Percentiles rank a stretch among this genome's conserved stretches.
These are phyloP conservation scores for Solanum medicagineum DNA, from an alignment of 257 asterid species.

Conservation along the genomic window DNA sequence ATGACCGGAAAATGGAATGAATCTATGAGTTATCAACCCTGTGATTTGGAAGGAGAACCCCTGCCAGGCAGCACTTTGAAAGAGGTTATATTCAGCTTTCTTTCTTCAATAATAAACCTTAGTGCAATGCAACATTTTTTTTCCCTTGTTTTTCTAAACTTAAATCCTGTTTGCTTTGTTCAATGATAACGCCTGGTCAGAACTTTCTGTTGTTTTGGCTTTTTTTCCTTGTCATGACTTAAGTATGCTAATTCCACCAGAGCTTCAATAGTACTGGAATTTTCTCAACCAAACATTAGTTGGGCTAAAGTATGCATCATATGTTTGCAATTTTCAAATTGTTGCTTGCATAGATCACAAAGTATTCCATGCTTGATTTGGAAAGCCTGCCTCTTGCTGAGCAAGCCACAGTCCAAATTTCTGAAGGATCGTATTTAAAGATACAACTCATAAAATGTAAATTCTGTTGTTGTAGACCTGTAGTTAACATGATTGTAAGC, in stretches of 20 bases:
- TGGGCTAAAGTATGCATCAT: background rate
- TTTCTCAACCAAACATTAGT: background rate
- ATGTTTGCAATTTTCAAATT: background rate
- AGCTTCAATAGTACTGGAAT: background rate
- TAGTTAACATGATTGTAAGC: background rate
- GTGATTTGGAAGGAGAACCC: slow-evolving; percentile 97
- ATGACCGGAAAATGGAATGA: slow-evolving; percentile 98
- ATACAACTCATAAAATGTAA: background rate
- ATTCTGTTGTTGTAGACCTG: background rate
- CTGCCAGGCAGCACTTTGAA: slow-evolving; percentile 76
- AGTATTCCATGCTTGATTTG: background rate
- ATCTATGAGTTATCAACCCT: slow-evolving; percentile 79
- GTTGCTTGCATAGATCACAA: background rate
- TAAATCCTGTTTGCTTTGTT: background rate
- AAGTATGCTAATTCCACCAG: background rate
- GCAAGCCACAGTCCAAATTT: background rate
- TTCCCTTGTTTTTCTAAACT: background rate
- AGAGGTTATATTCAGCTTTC: slow-evolving; percentile 43
- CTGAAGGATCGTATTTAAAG: background rate
- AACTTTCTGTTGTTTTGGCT: background rate
- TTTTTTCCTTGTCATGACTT: background rate
- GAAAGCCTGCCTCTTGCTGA: background rate
- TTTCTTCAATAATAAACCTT: background rate
- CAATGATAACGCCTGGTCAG: background rate
- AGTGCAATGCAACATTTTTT: background rate